Percentiles rank a stretch among this genome's conserved stretches.
Evolutionary conservation across 1,284 basidiomycete species (phyloP).

Genomic region (Psilocybe mexicana): DNA sequence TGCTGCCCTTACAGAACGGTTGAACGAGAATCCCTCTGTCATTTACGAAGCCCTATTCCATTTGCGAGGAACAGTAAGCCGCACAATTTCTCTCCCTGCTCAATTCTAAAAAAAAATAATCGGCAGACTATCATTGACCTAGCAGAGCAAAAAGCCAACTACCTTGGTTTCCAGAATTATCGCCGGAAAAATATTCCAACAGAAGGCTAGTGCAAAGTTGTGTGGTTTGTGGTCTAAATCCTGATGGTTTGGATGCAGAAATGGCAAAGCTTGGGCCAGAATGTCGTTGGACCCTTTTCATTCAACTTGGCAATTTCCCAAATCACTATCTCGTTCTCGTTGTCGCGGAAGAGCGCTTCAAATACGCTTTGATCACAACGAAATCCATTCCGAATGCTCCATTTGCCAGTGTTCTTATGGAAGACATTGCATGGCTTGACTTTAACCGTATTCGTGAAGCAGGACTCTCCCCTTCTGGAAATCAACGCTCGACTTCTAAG

Average conservation of each 20-base stretch:
- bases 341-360: constrained; percentile 74
- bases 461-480: constrained; percentile 13
- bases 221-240: background rate
- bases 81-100: background rate
- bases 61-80: constrained; percentile 57
- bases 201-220: constrained; percentile 46
- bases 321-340: constrained; percentile 76
- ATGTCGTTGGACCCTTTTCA: constrained; percentile 60
- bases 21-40: constrained; percentile 65
- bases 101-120: constrained; percentile 1
- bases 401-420: constrained; percentile 61
- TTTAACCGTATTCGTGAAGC: constrained; percentile 53
- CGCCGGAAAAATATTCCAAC: constrained; percentile 64
- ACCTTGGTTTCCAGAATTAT: constrained; percentile 71
- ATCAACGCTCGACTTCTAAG: constrained; percentile 12
- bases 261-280: constrained; percentile 60
- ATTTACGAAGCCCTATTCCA: constrained; percentile 53
- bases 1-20: constrained; percentile 48
- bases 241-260: constrained; percentile 42
- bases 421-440: constrained; percentile 79
- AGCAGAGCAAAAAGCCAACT: constrained; percentile 74
- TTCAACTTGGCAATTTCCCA: constrained; percentile 69
- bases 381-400: constrained; percentile 50
- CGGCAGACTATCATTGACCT: constrained; percentile 70
- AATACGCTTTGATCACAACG: constrained; percentile 73